Base-by-base conservation (phyloP, 75 land plant species). In the Azolla pinnata region DNA sequence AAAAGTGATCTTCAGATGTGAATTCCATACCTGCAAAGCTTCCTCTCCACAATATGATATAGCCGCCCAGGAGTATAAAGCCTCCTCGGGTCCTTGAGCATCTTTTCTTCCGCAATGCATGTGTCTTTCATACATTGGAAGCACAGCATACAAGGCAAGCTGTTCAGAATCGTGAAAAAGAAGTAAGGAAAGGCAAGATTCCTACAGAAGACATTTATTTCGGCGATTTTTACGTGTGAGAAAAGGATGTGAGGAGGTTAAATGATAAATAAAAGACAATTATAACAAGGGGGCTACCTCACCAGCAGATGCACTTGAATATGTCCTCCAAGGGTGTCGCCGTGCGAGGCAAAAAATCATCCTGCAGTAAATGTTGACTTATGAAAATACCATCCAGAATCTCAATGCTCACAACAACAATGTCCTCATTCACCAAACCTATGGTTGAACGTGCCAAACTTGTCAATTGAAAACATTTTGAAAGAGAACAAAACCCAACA, bases 341-440 rank as follows among this genome's bases (percentile, higher is more conserved):
- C 49, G 96, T 90, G 56, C 99, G 69, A 25, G 96, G 96, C 61
- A 95, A 72, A 65, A 95, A 95, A 50, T 95, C 99, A 79, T 95
- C 99, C 99, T 95, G 83, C 10, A 59, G 21, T 28, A 56, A 42
- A 17, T 10, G 25, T 14, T 24, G 9, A 63, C 20, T 8, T 31
- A 56, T 31, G 33, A 24, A 27, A 51, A n/a, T n/a, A n/a, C n/a
- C n/a, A n/a, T n/a, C n/a, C n/a, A n/a, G n/a, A n/a, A n/a, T n/a
- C n/a, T n/a, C n/a, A n/a, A n/a, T n/a, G n/a, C n/a, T n/a, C n/a
- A n/a, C n/a, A n/a, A n/a, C n/a, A n/a, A n/a, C n/a, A n/a, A n/a
- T n/a, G n/a, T n/a, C n/a, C n/a, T n/a, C n/a, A n/a, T n/a, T n/a
- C n/a, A n/a, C n/a, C n/a, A n/a, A n/a, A n/a, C n/a, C n/a, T n/a